Evolutionary conservation across 805 yeast genomes (phyloP).

Genomic region (Millerago galiae): DNA sequence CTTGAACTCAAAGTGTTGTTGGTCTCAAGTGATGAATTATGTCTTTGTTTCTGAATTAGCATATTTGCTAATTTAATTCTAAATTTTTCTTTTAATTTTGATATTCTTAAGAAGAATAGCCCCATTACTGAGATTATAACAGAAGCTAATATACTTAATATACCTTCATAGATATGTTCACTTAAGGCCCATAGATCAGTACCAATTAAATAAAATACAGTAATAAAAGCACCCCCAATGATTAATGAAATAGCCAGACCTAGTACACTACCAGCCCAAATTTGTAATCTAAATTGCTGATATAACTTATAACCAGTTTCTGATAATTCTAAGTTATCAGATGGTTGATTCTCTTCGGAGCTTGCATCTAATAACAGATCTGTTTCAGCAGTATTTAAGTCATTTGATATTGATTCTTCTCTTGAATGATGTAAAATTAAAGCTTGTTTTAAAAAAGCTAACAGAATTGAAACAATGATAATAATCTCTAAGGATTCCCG

Average conservation of each 20-base stretch:
- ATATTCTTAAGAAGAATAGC: conserved; percentile 69
- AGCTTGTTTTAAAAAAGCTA: conserved; percentile 65
- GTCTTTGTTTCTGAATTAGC: conserved; percentile 17
- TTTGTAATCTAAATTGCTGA: conserved; percentile 52
- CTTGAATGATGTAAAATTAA: conserved; percentile 30
- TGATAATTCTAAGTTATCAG: conserved; percentile 1
- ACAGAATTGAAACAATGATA: conserved; percentile 64
- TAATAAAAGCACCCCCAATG: conserved; percentile 67
- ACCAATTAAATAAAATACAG: conserved; percentile 69
- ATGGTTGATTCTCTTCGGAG: neutral
- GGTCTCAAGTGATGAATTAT: conserved; percentile 8
- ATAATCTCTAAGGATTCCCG: conserved; percentile 74
- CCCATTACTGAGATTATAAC: conserved; percentile 85
- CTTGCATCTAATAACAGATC: conserved; percentile 8
- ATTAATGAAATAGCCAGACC: conserved; percentile 67
- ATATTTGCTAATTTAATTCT: conserved; percentile 48
- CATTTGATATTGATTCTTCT: neutral
- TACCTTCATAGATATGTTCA: conserved; percentile 87
- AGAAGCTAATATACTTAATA: conserved; percentile 71
- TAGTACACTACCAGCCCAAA: conserved; percentile 72
- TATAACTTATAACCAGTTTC: conserved; percentile 31
- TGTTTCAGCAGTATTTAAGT: conserved; percentile 3
- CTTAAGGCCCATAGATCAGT: conserved; percentile 82
- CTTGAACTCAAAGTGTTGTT: too few relatives aligned
- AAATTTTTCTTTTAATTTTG: conserved; percentile 81